Base-by-base conservation (phyloP, 139 green algal genomes). In the Pedinophyceae sp. region DNA sequence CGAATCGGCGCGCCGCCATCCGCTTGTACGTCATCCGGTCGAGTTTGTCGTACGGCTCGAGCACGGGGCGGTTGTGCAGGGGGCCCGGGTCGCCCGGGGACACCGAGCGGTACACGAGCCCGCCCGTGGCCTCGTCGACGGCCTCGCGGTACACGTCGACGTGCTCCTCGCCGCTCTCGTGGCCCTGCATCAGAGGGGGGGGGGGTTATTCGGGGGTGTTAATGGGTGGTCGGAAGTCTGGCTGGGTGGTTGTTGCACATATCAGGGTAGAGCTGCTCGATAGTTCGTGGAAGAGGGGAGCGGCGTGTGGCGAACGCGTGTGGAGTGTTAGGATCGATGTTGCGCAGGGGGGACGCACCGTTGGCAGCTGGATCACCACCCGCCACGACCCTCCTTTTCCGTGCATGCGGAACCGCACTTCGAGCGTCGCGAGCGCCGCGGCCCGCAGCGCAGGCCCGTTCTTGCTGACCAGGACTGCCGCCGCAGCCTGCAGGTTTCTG, bases 91-190 rank as follows among this genome's bases (percentile, higher is more conserved):
- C 23, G 39, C 26, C 46, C 19, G 48, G 13, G n/a, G 46, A 49
- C n/a, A 27, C n/a, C 28, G 56, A 62, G 27, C 28, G 47, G 58
- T 74, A 74, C 27, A 55, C 26, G 18, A 54, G 3, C 40, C 27
- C n/a, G 5, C 30, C 30, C 3, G n/a, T n/a, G 18, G 45, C 25
- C 41, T 39, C n/a, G n/a, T n/a, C 65, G 19, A 19, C 30, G 3
- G 47, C 61, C 60, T 95, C 87, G 22, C 79, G 70, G 62, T 94
- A 95, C 29, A 50, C 28, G 18, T 48, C 25, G n/a, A 28, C 47
- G 22, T 84, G 77, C 56, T 93, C 85, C 62, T 91, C 81, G 20
- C 78, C 80, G 29, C 66, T 68, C 59, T 94, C 85, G 48, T 95
- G 84, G n/a, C 87, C 87, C n/a, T n/a, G n/a, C n/a, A n/a, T n/a